Evolutionary conservation across 2,329 filamentous ascomycete species (phyloP).

Genomic region (Phoma sp.): DNA sequence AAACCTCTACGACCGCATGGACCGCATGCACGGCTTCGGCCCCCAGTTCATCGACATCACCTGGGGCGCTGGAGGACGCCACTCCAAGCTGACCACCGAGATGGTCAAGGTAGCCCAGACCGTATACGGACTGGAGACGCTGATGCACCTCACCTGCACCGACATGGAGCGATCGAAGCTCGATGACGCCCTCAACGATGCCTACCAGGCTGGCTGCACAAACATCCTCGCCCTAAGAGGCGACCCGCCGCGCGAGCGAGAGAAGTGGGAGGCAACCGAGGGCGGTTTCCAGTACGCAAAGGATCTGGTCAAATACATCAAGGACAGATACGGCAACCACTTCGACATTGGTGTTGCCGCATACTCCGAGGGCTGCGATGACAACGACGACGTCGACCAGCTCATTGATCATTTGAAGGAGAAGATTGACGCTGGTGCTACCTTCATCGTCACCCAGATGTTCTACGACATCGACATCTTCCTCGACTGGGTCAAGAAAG

Average conservation of each 20-base stretch:
- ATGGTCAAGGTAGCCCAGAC: constrained; percentile 97
- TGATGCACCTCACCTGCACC: constrained; percentile 98
- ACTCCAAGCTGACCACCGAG: constrained; percentile 91
- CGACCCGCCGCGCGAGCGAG: constrained; percentile 90
- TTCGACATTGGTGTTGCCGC: constrained; percentile 98
- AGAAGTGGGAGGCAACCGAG: constrained; percentile 89
- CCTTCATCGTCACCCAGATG: constrained; percentile 98
- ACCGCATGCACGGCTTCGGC: constrained; percentile 94
- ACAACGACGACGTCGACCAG: constrained; percentile 83
- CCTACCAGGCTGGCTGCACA: constrained; percentile 94
- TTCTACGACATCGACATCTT: constrained; percentile 99
- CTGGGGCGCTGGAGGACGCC: constrained; percentile 92
- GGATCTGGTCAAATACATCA: constrained; percentile 87
- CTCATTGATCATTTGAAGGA: constrained; percentile 94
- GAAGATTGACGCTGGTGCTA: constrained; percentile 92
- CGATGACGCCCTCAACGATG: constrained; percentile 83
- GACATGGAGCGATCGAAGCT: constrained; percentile 96
- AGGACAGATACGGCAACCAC: constrained; percentile 79
- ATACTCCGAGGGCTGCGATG: constrained; percentile 94
- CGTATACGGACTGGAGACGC: constrained; percentile 94
- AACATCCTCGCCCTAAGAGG: constrained; percentile 95
- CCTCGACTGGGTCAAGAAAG: constrained; percentile 85
- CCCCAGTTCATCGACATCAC: constrained; percentile 98
- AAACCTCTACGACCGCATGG: constrained; percentile 99
- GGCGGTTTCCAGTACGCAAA: constrained; percentile 90